phyloP scores from a whole-genome alignment of 345 rosid genomes.

The Anacardium occidentale region DNA sequence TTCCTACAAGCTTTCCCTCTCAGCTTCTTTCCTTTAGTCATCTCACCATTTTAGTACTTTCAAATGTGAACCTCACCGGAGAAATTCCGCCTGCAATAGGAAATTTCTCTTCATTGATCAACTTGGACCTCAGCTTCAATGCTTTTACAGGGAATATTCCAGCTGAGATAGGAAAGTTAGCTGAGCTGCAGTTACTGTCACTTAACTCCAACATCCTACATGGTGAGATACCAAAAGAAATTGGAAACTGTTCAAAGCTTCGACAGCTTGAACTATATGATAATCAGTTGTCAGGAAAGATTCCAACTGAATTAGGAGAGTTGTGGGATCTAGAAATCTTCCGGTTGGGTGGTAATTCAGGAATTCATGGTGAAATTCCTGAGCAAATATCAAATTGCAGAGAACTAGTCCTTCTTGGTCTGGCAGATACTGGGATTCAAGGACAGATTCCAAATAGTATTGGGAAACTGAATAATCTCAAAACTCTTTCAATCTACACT shows the following conservation, averaged over 20 bases:
- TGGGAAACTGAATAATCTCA: conserved; percentile 55
- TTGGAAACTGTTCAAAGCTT: conserved; percentile 53
- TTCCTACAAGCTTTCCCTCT: conserved; percentile 48
- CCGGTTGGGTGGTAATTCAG: conserved; percentile 66
- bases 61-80: conserved; percentile 56
- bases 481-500: conserved; percentile 61
- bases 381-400: conserved; percentile 55
- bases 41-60: conserved; percentile 47
- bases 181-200: conserved; percentile 36
- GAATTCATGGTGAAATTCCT: conserved; percentile 58
- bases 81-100: conserved; percentile 49
- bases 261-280: conserved; percentile 53
- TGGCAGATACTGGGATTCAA: conserved; percentile 64
- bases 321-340: conserved; percentile 42
- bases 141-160: conserved; percentile 52
- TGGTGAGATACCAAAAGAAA: conserved; percentile 47
- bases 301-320: conserved; percentile 53
- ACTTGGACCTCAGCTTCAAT: conserved; percentile 64
- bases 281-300: conserved; percentile 53
- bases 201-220: conserved; percentile 47
- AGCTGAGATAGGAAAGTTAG: conserved; percentile 43
- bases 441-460: conserved; percentile 52
- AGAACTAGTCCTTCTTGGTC: conserved; percentile 45
- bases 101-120: conserved; percentile 46
- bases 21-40: conserved; percentile 44